Percentiles rank a stretch among this genome's conserved stretches.
Conservation (phyloP, 1,284 basidiomycete species). For the Garcileccinum viscosum region DNA sequence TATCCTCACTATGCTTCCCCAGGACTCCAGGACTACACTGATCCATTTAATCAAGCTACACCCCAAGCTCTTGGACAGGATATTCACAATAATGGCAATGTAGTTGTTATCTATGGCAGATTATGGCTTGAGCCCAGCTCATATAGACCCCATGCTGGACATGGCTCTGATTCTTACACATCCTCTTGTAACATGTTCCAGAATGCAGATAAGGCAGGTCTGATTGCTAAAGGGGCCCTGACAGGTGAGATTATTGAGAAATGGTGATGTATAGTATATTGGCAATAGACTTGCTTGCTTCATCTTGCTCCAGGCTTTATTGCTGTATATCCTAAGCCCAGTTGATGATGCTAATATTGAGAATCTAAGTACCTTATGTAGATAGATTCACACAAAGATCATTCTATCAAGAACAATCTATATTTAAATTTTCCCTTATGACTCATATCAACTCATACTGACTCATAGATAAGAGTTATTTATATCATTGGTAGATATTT, state of each 20-base stretch:
- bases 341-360: too few relatives aligned
- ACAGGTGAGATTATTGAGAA: conserved; percentile 81
- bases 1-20: conserved; percentile 76
- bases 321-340: too few relatives aligned
- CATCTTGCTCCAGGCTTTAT: too few relatives aligned
- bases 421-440: too few relatives aligned
- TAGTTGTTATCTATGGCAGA: not conserved
- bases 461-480: too few relatives aligned
- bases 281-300: too few relatives aligned
- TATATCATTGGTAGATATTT: too few relatives aligned
- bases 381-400: too few relatives aligned
- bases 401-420: too few relatives aligned
- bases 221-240: conserved; percentile 80
- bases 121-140: not conserved
- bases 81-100: not conserved
- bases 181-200: conserved; percentile 96
- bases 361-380: too few relatives aligned
- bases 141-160: not conserved
- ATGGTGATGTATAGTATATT: too few relatives aligned
- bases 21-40: conserved; percentile 51
- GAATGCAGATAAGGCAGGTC: conserved; percentile 73
- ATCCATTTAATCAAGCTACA: conserved; percentile 49
- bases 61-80: conserved; percentile 58
- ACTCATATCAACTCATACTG: too few relatives aligned
- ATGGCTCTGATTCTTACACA: conserved; percentile 85